These are phyloP conservation scores for Mychonastes homosphaera DNA, from an alignment of 139 green algal species.

Conservation along the genomic window DNA sequence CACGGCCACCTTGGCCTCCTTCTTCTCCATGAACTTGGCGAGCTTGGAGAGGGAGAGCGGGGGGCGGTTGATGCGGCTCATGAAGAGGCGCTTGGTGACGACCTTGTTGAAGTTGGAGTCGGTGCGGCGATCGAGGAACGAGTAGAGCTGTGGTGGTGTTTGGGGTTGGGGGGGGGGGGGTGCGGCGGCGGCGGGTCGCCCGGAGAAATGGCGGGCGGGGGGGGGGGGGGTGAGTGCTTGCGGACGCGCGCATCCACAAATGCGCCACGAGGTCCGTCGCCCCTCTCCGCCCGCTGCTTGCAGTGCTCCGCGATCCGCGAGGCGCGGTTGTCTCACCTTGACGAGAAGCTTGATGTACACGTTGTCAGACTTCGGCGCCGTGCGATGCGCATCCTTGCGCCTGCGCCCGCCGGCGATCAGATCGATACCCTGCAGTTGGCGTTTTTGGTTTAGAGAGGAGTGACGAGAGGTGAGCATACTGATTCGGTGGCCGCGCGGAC, in stretches of 20 bases:
- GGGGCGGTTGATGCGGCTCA: conserved; percentile 88
- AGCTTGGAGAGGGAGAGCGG: conserved; percentile 93
- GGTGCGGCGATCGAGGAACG: conserved; percentile 89
- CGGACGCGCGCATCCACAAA: too few species aligned
- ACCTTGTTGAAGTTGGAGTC: conserved; percentile 95
- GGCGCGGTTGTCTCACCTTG: conserved; percentile 63
- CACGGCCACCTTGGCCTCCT: conserved; percentile 83
- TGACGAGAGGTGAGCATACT: too few species aligned
- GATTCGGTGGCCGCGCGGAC: too few species aligned
- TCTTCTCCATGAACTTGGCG: conserved; percentile 69
- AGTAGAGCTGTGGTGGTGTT: conserved; percentile 97
- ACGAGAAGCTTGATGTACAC: conserved; percentile 98
- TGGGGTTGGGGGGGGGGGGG: too few species aligned
- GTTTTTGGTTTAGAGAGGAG: too few species aligned
- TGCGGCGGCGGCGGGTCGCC: too few species aligned
- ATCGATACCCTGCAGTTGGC: conserved; percentile 95
- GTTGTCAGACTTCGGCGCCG: conserved; percentile 93
- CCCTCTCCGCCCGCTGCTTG: too few species aligned
- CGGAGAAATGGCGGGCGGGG: too few species aligned
- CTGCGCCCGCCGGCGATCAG: conserved; percentile 89
- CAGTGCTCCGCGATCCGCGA: too few species aligned
- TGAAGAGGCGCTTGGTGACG: conserved; percentile 93
- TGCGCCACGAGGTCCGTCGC: too few species aligned
- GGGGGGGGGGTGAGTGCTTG: too few species aligned
- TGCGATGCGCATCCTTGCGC: conserved; percentile 79